phyloP scores from a whole-genome alignment of 2,329 filamentous ascomycete species.

The Amauroascus verrucosus region DNA sequence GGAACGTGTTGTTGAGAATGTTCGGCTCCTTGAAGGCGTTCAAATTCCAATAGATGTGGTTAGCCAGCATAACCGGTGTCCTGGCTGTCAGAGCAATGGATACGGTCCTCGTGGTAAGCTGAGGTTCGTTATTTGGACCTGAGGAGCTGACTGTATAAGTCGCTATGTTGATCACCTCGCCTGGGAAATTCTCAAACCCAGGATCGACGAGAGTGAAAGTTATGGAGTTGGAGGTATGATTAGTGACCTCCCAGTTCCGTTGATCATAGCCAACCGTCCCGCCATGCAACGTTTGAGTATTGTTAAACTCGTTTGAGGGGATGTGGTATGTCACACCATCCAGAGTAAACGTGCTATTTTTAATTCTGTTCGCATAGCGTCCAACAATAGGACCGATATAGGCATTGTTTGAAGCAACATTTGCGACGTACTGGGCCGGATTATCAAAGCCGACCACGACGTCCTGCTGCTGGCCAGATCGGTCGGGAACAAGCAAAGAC shows the following conservation, averaged over 20 bases:
- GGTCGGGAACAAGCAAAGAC: constrained; percentile 42
- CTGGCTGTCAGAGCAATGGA: constrained; percentile 37
- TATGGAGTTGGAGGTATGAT: constrained; percentile 32
- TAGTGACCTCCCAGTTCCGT: constrained; percentile 42
- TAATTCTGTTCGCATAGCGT: constrained; percentile 47
- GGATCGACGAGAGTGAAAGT: constrained; percentile 40
- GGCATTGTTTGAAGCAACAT: constrained; percentile 39
- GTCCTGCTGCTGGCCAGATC: constrained; percentile 41
- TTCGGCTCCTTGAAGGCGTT: constrained; percentile 38
- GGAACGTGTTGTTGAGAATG: constrained; percentile 35
- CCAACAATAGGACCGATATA: constrained; percentile 42
- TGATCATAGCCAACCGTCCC: constrained; percentile 40
- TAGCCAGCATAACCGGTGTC: constrained; percentile 43
- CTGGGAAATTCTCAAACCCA: constrained; percentile 38
- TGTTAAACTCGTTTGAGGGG: constrained; percentile 42
- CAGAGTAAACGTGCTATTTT: constrained; percentile 46
- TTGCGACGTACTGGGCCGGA: constrained; percentile 34
- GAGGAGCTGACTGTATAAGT: constrained; percentile 36
- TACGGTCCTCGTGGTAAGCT: constrained; percentile 37
- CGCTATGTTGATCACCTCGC: constrained; percentile 39
- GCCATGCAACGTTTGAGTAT: constrained; percentile 45
- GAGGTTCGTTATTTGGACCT: constrained; percentile 31
- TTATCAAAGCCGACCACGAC: constrained; percentile 44
- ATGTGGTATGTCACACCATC: constrained; percentile 40
- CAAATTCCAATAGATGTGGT: constrained; percentile 45